These are phyloP conservation scores for Aspergillus sp. DNA, from an alignment of 2,329 filamentous ascomycete species.

Conservation along the genomic window DNA sequence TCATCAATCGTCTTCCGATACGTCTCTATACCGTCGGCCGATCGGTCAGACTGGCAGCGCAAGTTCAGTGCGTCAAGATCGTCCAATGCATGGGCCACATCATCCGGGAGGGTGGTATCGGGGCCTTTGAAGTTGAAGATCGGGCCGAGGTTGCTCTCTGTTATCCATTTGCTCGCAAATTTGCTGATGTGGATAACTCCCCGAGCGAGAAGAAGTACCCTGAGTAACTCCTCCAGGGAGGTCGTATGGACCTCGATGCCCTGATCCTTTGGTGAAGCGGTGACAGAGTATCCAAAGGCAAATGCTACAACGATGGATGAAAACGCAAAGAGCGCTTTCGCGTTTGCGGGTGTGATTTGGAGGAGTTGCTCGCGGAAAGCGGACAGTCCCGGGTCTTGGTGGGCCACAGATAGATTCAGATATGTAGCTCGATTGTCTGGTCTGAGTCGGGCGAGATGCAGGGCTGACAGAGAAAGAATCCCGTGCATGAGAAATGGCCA, in stretches of 20 bases:
- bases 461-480: constrained; percentile 22
- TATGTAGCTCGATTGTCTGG: constrained; percentile 10
- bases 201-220: constrained; percentile 7
- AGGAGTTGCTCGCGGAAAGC: constrained; percentile 5
- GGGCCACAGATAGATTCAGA: constrained; percentile 19
- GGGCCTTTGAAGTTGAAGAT: background rate
- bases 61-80: constrained; percentile 3
- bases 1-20: constrained; percentile 5
- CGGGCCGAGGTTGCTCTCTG: constrained; percentile 6
- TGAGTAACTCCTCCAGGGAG: constrained; percentile 3
- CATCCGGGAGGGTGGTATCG: background rate
- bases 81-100: background rate
- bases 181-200: constrained; percentile 7
- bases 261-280: constrained; percentile 1
- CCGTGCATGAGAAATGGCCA: constrained; percentile 26
- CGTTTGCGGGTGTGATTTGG: constrained; percentile 14
- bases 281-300: constrained; percentile 20
- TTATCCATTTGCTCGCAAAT: background rate
- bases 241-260: background rate
- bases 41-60: background rate
- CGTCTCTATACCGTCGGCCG: background rate
- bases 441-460: constrained; percentile 17
- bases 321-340: constrained; percentile 16
- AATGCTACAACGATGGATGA: constrained; percentile 20
- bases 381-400: constrained; percentile 10